Conservation (phyloP, 2,329 filamentous ascomycete genomes). For the Diaporthe vaccinii region DNA sequence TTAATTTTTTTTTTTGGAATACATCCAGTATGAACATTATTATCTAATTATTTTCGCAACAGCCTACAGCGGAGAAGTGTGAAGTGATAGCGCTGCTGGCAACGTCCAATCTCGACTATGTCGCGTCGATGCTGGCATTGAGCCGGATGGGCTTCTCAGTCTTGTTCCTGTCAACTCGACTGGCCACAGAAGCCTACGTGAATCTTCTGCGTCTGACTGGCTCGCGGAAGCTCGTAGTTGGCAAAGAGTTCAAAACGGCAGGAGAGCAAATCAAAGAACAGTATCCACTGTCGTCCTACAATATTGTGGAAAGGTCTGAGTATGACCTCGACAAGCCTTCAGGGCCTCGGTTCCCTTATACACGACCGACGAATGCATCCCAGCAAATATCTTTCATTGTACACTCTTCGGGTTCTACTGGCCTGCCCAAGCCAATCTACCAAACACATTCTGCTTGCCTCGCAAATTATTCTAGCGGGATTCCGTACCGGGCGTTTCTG, state of each 20-base stretch:
- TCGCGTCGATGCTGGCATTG: slow-evolving; percentile 65
- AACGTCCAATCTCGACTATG: slow-evolving; percentile 63
- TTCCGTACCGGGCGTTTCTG: slow-evolving; percentile 58
- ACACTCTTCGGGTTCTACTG: slow-evolving; percentile 63
- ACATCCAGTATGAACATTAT: too few relatives aligned
- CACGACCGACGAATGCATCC: slow-evolving; percentile 41
- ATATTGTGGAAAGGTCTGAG: slow-evolving; percentile 40
- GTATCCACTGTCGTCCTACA: slow-evolving; percentile 45
- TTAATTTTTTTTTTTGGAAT: not conserved
- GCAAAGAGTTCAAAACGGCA: slow-evolving; percentile 32
- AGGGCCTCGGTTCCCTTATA: slow-evolving; percentile 40
- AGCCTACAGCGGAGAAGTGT: slow-evolving; percentile 44
- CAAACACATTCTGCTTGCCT: slow-evolving; percentile 62
- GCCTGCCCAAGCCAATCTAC: slow-evolving; percentile 68
- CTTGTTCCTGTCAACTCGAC: slow-evolving; percentile 66
- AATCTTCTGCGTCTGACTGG: slow-evolving; percentile 60
- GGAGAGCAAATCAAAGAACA: slow-evolving; percentile 45
- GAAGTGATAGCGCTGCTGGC: slow-evolving; percentile 62
- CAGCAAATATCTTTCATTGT: slow-evolving; percentile 48
- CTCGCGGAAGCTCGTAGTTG: slow-evolving; percentile 51
- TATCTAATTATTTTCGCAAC: not conserved
- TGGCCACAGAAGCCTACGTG: slow-evolving; percentile 64
- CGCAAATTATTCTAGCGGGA: slow-evolving; percentile 58
- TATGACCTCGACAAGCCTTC: slow-evolving; percentile 33
- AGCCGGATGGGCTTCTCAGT: slow-evolving; percentile 65